phyloP scores from a whole-genome alignment of 208 protist genomes.

The Porcisia hertigi region DNA sequence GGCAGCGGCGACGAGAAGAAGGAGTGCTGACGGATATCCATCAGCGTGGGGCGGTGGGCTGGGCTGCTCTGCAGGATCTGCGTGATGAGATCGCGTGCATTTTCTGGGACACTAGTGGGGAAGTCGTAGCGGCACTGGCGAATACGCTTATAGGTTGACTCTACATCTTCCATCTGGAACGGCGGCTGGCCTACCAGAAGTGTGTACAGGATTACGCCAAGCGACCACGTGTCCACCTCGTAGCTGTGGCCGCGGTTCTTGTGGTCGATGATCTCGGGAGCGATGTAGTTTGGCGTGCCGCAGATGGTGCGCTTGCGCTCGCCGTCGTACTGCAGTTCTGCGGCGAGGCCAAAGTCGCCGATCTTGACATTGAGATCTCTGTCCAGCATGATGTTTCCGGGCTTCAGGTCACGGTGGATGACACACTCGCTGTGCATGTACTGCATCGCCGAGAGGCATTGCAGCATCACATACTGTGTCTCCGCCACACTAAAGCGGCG shows the following conservation, averaged over 20 bases:
- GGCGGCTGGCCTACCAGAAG: conserved; percentile 97
- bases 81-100: conserved; percentile 90
- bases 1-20: conserved; percentile 83
- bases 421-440: conserved; percentile 95
- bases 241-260: conserved; percentile 93
- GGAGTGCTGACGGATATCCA: conserved; percentile 86
- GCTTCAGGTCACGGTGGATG: conserved; percentile 98
- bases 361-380: conserved; percentile 90
- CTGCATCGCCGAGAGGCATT: conserved; percentile 92
- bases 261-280: conserved; percentile 92
- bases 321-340: conserved; percentile 88
- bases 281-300: conserved; percentile 98
- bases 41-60: conserved; percentile 78
- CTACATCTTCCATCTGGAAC: conserved; percentile 97
- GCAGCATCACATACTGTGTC: conserved; percentile 94
- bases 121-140: conserved; percentile 93
- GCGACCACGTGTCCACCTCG: conserved; percentile 98
- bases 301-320: conserved; percentile 96
- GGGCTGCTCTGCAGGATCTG: conserved; percentile 88
- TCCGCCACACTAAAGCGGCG: conserved; percentile 92
- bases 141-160: conserved; percentile 97
- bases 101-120: conserved; percentile 72
- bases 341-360: conserved; percentile 95
- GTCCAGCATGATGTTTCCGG: conserved; percentile 96
- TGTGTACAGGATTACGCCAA: conserved; percentile 98